Conservation (phyloP, 208 protist genomes). For the Acanthamoeba healyi region DNA sequence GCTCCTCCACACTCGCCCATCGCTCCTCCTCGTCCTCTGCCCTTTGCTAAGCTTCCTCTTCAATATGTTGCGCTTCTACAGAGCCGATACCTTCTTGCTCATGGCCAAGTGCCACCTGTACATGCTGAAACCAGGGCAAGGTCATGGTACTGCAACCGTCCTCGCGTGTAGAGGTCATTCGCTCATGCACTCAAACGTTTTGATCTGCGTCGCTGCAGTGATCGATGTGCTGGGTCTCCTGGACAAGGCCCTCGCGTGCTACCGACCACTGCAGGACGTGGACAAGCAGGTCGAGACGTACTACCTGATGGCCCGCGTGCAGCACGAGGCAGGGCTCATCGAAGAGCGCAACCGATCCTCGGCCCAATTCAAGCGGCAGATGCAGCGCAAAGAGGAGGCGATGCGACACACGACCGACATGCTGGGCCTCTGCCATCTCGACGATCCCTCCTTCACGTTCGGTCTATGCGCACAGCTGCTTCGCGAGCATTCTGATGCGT, state of each 20-base stretch:
- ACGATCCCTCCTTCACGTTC: constrained; percentile 31
- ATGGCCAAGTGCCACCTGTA: constrained; percentile 14
- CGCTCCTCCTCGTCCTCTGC: background rate
- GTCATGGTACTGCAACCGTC: background rate
- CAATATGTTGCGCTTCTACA: background rate
- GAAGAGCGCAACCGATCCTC: constrained; percentile 30
- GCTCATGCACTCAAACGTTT: too few species aligned
- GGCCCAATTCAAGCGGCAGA: background rate
- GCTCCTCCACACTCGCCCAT: background rate
- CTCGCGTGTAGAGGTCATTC: background rate
- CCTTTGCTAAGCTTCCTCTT: background rate
- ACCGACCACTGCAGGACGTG: constrained; percentile 28
- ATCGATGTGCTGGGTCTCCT: constrained; percentile 26
- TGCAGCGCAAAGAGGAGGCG: constrained; percentile 12
- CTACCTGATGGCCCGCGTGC: constrained; percentile 55
- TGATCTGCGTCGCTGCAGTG: background rate
- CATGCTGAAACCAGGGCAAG: background rate
- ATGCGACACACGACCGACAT: background rate
- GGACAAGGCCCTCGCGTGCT: constrained; percentile 17
- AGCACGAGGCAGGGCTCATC: constrained; percentile 13
- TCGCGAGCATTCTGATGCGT: background rate
- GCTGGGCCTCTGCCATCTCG: constrained; percentile 48
- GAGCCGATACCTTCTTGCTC: constrained; percentile 53
- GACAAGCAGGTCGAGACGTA: constrained; percentile 37
- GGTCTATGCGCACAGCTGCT: constrained; percentile 22